Base-by-base conservation (phyloP, 2,329 filamentous ascomycete species). In the Pseudopyricularia cyperi region DNA sequence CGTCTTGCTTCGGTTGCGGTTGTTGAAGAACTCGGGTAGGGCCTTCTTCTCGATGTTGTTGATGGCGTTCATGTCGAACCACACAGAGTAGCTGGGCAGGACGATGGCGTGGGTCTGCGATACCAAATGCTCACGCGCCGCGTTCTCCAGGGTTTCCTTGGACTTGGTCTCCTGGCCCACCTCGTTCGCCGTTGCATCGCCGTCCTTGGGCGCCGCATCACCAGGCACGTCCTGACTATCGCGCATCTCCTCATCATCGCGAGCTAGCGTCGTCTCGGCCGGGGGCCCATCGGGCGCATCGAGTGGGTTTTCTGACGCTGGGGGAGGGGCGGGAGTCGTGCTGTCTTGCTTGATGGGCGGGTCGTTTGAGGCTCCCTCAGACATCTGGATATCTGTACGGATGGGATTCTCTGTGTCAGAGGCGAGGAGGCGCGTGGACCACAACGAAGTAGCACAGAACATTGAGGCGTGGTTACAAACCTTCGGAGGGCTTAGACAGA, bases 11-110 rank as follows among this genome's bases (percentile, higher is more conserved):
- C 93, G 85, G 70, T 98, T 98, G 55, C 93, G 82, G 67, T 83
- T 91, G 72, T 98, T 98, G 79, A 98, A 98, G 71, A 97, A 98
- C 66, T 98, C 93, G 19, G 91, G 89, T 58, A 98, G 77, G 7
- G 89, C 89, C 69, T 96, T 98, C 64, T 85, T 87, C 72, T 98
- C 93, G 60, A 96, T 86, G 55, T 82, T 80, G 68, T 96, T 87
- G 63, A 98, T 85, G 49, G 80, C 77, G 66, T 90, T 87, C 91
- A 98, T 96, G 68, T 98, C 93, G 66, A 98, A 98, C 93, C 93
- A 98, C 14, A 87, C 93, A 64, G 89, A 94, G 69, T 98, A 98
- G 66, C 91, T 97, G 22, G 93, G 93, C 22, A 98, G 80, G 56
- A 98, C 90, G 63, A 97, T 97, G 56, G 90, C 85, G 64, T 96